These are phyloP conservation scores for Trichoderma guizhouense DNA, from an alignment of 2,329 filamentous ascomycete species.

Conservation along the genomic window DNA sequence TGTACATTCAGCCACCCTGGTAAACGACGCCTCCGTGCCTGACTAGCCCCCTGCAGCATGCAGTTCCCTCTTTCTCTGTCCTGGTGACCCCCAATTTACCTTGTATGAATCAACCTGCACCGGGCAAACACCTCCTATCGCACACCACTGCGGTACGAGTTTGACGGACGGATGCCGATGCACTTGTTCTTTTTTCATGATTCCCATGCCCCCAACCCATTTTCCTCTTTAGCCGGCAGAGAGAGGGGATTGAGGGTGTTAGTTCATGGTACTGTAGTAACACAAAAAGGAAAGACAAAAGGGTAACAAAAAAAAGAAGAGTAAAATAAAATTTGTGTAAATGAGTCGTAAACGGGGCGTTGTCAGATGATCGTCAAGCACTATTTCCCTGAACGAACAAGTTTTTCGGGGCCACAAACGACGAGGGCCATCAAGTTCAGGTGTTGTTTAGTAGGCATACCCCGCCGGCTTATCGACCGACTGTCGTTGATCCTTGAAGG, in stretches of 20 bases:
- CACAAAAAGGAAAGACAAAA: neutral
- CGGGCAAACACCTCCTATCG: neutral
- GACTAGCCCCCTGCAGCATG: slow-evolving; percentile 4
- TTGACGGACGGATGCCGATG: neutral
- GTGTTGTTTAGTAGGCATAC: neutral
- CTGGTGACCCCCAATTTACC: neutral
- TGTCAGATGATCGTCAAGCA: slow-evolving; percentile 1
- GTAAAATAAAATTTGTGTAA: neutral
- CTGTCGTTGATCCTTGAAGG: slow-evolving; percentile 3
- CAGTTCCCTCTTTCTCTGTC: slow-evolving; percentile 1
- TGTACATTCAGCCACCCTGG: neutral
- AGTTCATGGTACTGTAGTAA: neutral
- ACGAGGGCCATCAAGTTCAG: neutral
- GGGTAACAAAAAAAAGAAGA: neutral
- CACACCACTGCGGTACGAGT: neutral
- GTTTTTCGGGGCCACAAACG: neutral
- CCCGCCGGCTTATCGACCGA: neutral
- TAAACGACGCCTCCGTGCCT: neutral
- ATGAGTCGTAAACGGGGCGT: slow-evolving; percentile 8
- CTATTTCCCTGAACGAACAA: neutral
- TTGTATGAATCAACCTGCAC: neutral
- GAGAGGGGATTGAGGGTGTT: neutral
- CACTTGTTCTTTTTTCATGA: neutral
- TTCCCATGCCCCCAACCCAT: neutral
- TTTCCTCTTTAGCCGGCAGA: slow-evolving; percentile 10